These are phyloP conservation scores for Chaetomium globosum DNA, from an alignment of 2,329 filamentous ascomycete species.

Conservation along the genomic window DNA sequence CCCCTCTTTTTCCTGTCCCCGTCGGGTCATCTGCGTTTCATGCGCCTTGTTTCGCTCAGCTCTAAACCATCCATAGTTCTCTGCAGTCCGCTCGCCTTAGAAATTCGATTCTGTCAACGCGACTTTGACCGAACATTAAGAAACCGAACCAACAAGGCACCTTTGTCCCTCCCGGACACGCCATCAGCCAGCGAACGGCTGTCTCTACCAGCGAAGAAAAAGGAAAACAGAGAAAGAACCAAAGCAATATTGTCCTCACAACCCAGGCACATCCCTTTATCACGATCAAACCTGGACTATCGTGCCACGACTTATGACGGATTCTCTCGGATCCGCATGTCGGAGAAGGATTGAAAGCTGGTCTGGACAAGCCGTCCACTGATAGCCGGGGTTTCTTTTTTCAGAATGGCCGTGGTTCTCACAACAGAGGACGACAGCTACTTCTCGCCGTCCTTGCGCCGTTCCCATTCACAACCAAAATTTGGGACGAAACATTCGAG, in stretches of 20 bases:
- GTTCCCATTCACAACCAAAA: slow-evolving; percentile 63
- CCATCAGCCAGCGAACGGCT: slow-evolving; percentile 21
- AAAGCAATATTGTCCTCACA: slow-evolving; percentile 15
- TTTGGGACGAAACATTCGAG: slow-evolving; percentile 51
- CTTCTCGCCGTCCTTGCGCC: slow-evolving; percentile 59
- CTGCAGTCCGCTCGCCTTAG: slow-evolving; percentile 22
- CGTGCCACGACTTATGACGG: slow-evolving; percentile 37
- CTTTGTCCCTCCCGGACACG: slow-evolving; percentile 31
- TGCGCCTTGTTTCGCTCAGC: slow-evolving; percentile 13
- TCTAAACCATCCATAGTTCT: slow-evolving; percentile 29
- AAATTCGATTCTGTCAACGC: slow-evolving; percentile 22
- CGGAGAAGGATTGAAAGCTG: slow-evolving; percentile 40
- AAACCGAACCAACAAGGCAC: slow-evolving; percentile 6
- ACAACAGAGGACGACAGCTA: slow-evolving; percentile 60
- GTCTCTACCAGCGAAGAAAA: slow-evolving; percentile 11
- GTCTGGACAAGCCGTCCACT: slow-evolving; percentile 36
- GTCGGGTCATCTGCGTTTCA: slow-evolving; percentile 14
- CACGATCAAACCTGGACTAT: background rate
- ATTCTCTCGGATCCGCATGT: slow-evolving; percentile 26
- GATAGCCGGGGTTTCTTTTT: slow-evolving; percentile 31
- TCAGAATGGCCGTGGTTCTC: slow-evolving; percentile 59
- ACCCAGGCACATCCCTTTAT: slow-evolving; percentile 7
- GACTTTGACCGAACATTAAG: slow-evolving; percentile 2
- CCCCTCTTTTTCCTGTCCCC: slow-evolving; percentile 8
- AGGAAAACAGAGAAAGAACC: slow-evolving; percentile 9